These are phyloP conservation scores for Trichophyton schoenleinii DNA, from an alignment of 2,329 filamentous ascomycete genomes.

Conservation along the genomic window DNA sequence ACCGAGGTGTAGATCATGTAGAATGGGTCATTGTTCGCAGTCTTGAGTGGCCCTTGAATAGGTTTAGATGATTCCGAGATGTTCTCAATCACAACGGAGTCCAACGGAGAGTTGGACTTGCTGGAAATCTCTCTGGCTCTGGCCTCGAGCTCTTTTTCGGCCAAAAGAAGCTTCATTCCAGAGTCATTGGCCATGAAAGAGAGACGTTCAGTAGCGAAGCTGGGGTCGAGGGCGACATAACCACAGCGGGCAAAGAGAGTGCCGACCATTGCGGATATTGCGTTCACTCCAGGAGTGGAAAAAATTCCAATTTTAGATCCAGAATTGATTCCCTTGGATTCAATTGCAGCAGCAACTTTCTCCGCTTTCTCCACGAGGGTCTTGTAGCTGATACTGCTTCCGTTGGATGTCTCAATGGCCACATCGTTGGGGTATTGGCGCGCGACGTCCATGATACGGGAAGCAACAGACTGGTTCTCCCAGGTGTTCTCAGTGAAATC, in stretches of 20 bases:
- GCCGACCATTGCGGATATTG: constrained; percentile 15
- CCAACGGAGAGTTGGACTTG: background rate
- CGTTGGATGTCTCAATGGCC: constrained; percentile 16
- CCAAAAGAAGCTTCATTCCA: constrained; percentile 10
- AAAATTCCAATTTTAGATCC: constrained; percentile 15
- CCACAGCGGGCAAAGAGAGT: constrained; percentile 10
- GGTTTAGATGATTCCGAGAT: background rate
- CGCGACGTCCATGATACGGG: constrained; percentile 12
- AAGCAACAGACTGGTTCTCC: constrained; percentile 12
- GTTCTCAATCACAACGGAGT: background rate
- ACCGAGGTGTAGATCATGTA: constrained; percentile 18
- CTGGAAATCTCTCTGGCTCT: constrained; percentile 8
- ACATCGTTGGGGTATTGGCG: constrained; percentile 11
- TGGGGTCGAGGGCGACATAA: constrained; percentile 15
- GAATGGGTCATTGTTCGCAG: constrained; percentile 12
- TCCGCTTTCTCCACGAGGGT: constrained; percentile 13
- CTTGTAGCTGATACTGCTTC: constrained; percentile 14
- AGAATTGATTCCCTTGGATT: constrained; percentile 6
- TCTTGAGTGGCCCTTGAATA: constrained; percentile 1
- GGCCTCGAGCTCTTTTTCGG: constrained; percentile 7
- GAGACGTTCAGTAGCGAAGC: constrained; percentile 16
- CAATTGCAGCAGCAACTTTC: constrained; percentile 9
- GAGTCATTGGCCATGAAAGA: constrained; percentile 15
- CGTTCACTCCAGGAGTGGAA: constrained; percentile 14
- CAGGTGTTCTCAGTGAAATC: constrained; percentile 12